Base-by-base conservation (phyloP, 139 green algal species). In the Volvox reticuliferus region DNA sequence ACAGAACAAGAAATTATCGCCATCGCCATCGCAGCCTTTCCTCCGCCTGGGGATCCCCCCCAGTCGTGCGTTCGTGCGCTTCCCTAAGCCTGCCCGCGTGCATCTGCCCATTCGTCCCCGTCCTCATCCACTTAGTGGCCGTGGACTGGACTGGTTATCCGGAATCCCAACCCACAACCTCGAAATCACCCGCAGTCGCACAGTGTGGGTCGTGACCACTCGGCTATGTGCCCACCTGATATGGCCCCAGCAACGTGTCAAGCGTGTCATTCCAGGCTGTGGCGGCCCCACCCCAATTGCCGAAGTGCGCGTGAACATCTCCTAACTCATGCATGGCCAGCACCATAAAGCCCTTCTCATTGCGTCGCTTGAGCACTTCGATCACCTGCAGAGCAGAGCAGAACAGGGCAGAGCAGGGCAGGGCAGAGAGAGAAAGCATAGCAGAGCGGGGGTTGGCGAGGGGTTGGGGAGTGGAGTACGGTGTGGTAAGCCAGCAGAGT, bases 241-340 rank as follows among this genome's bases (percentile, higher is more conserved):
- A 97, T 3, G 94, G 94, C 28, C 95, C 95, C 71, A 96, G 65
- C 62, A 96, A 80, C 0, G 93, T 92, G 90, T 97, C 95, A 44
- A 97, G 92, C 19, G 94, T 92, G 69, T 95, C 93, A 44, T 88
- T 88, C 95, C 95, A 97, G 9, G 92, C 76, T 2, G 86, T 89
- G 0, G 82, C 77, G 9, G 95, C 95, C 12, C 88, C 80, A 28
- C 68, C 79, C 91, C 93, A 95, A 44, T 93, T 94, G 28, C 94
- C 95, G 88, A 95, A 96, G 89, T 97, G 95, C 26, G 94, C 94
- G 50, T 95, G 89, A 32, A 96, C 91, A 76, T 97, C 95, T 24
- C 95, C 95, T 67, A 96, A 77, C 94, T 96, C 94, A 21, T 93
- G 89, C n/a, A 90, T 92, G 71, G 94, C 93, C 77, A 96, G 79